Conservation (phyloP, 2,329 filamentous ascomycete species). For the Trichophyton simii region DNA sequence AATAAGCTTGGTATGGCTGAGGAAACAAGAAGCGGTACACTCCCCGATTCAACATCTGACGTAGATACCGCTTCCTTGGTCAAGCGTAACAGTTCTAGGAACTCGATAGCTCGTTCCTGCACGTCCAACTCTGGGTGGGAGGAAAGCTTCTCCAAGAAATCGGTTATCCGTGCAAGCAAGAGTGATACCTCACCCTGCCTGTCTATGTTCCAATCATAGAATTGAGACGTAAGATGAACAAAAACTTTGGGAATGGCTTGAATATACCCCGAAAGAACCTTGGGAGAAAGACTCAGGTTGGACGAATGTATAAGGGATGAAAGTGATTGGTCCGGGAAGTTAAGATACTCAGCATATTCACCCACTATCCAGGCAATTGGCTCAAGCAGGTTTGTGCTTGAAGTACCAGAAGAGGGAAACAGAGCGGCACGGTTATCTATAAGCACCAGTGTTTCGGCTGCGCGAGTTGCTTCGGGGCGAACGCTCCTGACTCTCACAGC, state of each 20-base stretch:
- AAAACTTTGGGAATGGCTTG: constrained; percentile 83
- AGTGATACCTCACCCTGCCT: constrained; percentile 64
- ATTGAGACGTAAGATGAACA: constrained; percentile 54
- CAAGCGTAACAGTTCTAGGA: constrained; percentile 76
- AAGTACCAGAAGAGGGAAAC: constrained; percentile 40
- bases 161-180: constrained; percentile 66
- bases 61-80: constrained; percentile 58
- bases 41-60: constrained; percentile 25
- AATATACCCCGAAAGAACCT: constrained; percentile 63
- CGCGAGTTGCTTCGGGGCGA: constrained; percentile 64
- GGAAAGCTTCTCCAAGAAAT: constrained; percentile 66
- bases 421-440: constrained; percentile 47
- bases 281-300: constrained; percentile 46
- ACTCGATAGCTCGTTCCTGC: constrained; percentile 87
- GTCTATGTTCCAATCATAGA: constrained; percentile 57
- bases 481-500: constrained; percentile 83
- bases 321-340: constrained; percentile 58
- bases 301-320: constrained; percentile 59
- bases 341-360: constrained; percentile 67
- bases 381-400: constrained; percentile 53
- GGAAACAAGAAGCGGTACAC: constrained; percentile 72
- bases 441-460: constrained; percentile 62
- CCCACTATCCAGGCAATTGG: constrained; percentile 76
- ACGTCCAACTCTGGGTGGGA: constrained; percentile 82
- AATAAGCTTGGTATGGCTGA: constrained; percentile 86